Percentiles rank a stretch among this genome's conserved stretches.
phyloP scores from a whole-genome alignment of 2,329 filamentous ascomycete species.

The Elsinoe arachidis region DNA sequence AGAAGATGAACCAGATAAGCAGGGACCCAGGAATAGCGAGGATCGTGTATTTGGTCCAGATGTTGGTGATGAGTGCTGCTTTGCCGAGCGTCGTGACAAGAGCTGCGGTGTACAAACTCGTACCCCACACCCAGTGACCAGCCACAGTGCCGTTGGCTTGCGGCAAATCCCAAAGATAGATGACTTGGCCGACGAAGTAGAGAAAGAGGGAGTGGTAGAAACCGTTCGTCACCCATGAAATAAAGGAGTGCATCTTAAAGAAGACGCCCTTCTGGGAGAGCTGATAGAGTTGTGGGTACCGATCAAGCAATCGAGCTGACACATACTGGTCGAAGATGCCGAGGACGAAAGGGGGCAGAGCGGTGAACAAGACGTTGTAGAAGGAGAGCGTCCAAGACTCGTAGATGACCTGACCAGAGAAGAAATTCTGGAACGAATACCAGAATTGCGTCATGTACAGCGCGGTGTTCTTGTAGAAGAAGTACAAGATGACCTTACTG shows the following conservation, averaged over 20 bases:
- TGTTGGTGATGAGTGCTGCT: conserved; percentile 86
- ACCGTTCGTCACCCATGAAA: conserved; percentile 85
- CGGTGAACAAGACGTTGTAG: conserved; percentile 98
- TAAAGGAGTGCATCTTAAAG: conserved; percentile 88
- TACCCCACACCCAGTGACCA: conserved; percentile 97
- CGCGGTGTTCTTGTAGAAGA: conserved; percentile 98
- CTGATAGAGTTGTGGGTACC: conserved; percentile 91
- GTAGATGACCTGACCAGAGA: conserved; percentile 95
- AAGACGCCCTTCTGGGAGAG: conserved; percentile 88
- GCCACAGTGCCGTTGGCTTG: conserved; percentile 70
- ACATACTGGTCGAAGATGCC: conserved; percentile 98
- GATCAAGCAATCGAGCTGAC: conserved; percentile 82
- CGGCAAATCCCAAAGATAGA: conserved; percentile 74
- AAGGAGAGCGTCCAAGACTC: conserved; percentile 99
- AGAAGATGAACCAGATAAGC: conserved; percentile 81
- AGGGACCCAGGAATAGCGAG: conserved; percentile 92
- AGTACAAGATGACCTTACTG: conserved; percentile 94
- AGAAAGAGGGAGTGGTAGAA: conserved; percentile 92
- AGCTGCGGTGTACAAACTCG: conserved; percentile 87
- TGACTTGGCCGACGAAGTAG: conserved; percentile 74
- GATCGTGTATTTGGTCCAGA: conserved; percentile 98
- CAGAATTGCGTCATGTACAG: conserved; percentile 99
- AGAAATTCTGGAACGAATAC: conserved; percentile 98
- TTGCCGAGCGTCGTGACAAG: conserved; percentile 90
- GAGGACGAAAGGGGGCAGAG: conserved; percentile 83